Evolutionary conservation across 164 flowering plant species (phyloP), one percentile per base, ranked within the genome.

Genomic region (Chloranthus sessilifolius): DNA sequence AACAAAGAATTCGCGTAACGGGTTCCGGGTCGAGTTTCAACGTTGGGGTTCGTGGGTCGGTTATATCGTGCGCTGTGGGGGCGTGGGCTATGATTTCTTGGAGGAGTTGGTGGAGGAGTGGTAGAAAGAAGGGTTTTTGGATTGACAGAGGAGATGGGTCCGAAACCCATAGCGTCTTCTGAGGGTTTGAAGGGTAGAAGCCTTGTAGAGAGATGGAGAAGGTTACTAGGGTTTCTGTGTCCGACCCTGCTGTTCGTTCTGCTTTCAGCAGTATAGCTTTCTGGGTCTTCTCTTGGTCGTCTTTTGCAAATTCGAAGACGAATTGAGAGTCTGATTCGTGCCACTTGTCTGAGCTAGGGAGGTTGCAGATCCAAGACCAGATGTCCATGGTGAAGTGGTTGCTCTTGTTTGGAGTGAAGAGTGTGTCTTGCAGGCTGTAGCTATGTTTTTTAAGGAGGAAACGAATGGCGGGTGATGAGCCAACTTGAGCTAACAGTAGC

Each of bases 291-390:
- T 39, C 36, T 5, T n/a, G 24, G 19, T 37, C 26, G 24, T 55
- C 43, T 0, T 19, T 27, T 11, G 63, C 83, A 33, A 85, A 83
- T 34, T 69, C 60, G 46, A 68, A 63, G 31, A 59, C 17, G 20
- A 43, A 61, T 1, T 71, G 64, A 5, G 85, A 66, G 59, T 66
- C 55, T 1, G 79, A 70, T 42, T 65, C 76, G 23, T 52, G 38
- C 87, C 78, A 77, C 37, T 73, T 60, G 16, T 47, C 67, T 5
- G 91, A 74, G 56, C 48, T 54, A 3, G 79, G 83, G 12, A 86
- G 78, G 23, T 75, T 82, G 47, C 65, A 74, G n/a, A 90, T 79
- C 98, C 98, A 90, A 11, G 88, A 73, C 88, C 91, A 86, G 36
- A 82, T 28, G 50, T 87, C 95, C 87, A 86, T 68, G 24, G 4